Base-by-base conservation (phyloP, 176 grass and related monocot species). In the Avena insularis region DNA sequence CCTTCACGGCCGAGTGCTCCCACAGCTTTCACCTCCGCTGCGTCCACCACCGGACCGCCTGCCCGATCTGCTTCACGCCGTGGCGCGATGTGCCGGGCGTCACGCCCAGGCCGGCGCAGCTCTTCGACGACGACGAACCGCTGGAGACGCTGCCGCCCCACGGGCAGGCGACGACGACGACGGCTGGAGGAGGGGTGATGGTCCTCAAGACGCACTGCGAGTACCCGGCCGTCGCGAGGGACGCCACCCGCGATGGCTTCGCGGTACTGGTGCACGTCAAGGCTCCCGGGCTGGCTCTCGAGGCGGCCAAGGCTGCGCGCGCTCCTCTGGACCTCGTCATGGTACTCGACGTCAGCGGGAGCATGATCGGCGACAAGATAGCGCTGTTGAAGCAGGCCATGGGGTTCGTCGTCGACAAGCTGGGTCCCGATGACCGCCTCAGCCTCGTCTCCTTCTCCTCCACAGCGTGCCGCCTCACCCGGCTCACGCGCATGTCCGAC, bases 91-190 rank as follows among this genome's bases (percentile, higher is more conserved):
- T 72, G 40, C 69, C 69, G 40, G 38, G 69, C 9, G 19, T 72
- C 38, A 12, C 4, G 38, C 69, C 69, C 38, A 47, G 4, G 19
- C 17, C 19, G 9, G 69, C 19, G 69, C 69, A 13, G 19, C 9
- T 72, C 69, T 72, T 72, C 40, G 69, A n/a, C 40, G 69, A 72
- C 40, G 69, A 72, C 40, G 40, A 72, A 46, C 69, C 69, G 38
- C 69, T 72, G 4, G 19, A 72, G 20, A 43, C 10, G 1, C 9
- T 5, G 25, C 62, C 62, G 62, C 27, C 60, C 62, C 62, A 65
- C 62, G 62, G 62, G 12, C 62, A 65, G 62, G 25, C 27, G 4
- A 45, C 65, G 13, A 4, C 25, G 4, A 2, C 38, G 38, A 70
- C 9, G 9, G 38, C 38, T n/a, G 20, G 69, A 9, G 40, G 69